A percentile compares a stretch with the other conserved stretches of the same genome.
These are phyloP conservation scores for Chaetomium strumarium DNA, from an alignment of 2,329 filamentous ascomycete species.

Conservation along the genomic window DNA sequence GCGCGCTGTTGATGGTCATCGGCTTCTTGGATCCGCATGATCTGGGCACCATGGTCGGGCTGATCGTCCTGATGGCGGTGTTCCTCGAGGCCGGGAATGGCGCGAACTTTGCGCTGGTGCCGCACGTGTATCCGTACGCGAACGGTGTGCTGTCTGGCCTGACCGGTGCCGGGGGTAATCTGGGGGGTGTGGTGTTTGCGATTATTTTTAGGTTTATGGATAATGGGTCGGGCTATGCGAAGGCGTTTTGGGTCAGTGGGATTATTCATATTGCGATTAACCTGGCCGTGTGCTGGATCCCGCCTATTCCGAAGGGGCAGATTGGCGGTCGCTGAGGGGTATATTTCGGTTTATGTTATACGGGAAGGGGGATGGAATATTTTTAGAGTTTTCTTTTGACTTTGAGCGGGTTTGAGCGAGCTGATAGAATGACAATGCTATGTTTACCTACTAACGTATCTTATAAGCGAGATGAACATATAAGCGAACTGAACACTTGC, in stretches of 20 bases:
- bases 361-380: no score
- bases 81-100: conserved; percentile 84
- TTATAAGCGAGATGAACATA: no score
- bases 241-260: conserved; percentile 76
- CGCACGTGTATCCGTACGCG: conserved; percentile 76
- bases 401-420: no score
- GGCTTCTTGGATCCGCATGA: conserved; percentile 58
- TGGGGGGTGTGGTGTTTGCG: conserved; percentile 79
- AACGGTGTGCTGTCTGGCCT: conserved; percentile 75
- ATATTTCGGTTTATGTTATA: no score
- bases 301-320: conserved; percentile 49
- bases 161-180: conserved; percentile 73
- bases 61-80: conserved; percentile 70
- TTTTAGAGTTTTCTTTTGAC: no score
- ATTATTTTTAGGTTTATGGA: conserved; percentile 71
- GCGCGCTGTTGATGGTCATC: conserved; percentile 55
- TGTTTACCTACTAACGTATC: neutral
- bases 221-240: conserved; percentile 58
- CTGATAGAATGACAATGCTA: no score
- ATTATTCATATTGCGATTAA: conserved; percentile 67
- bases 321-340: conserved; percentile 33
- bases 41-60: conserved; percentile 60
- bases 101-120: conserved; percentile 78
- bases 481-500: no score
- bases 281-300: conserved; percentile 52